Evolutionary conservation across 129 eudicot genomes (phyloP), one percentile per base, ranked within the genome.

Genomic region (Tagetes erecta): DNA sequence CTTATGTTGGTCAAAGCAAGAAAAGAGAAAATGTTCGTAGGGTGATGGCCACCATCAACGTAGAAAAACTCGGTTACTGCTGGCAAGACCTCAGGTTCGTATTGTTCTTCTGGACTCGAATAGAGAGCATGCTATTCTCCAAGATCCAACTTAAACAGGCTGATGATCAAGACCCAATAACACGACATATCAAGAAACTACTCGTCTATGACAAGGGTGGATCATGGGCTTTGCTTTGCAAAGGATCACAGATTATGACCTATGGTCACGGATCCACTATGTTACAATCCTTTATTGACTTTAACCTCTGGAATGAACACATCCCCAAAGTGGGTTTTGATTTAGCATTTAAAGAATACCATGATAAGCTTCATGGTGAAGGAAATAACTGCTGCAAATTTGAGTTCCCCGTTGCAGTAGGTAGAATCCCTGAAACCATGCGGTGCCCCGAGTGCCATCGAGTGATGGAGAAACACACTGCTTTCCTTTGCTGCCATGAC

Each of bases 101-200:
- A 35, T 86, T 89, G 88, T 86, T 68, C 86, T 87, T 87, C 38
- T 83, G 86, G 96, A 82, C 87, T 8, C 65, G 86, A 27, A 39
- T 86, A 0, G 89, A 89, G 44, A 84, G 90, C 93, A 94, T 94
- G 97, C 75, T 90, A 74, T 80, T 71, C 77, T 94, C 98, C 56
- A 94, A 87, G 78, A 73, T 84, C 14, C 92, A 90, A 63, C 86
- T 83, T 0, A 87, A 75, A 6, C 70, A 53, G 62, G 78, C 83
- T n/a, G 84, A 78, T 13, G 96, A 90, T n/a, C 71, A 67, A 12
- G 98, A 93, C 76, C 75, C 27, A 4, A 73, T 88, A 10, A 82
- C 90, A 85, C 83, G 83, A 34, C 89, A 89, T 38, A 80, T 90
- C 76, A 78, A 86, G 82, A 87, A 84, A 36, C 74, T 94, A 6